phyloP scores from a whole-genome alignment of 2,329 filamentous ascomycete species.

The Sarocladium strictum region DNA sequence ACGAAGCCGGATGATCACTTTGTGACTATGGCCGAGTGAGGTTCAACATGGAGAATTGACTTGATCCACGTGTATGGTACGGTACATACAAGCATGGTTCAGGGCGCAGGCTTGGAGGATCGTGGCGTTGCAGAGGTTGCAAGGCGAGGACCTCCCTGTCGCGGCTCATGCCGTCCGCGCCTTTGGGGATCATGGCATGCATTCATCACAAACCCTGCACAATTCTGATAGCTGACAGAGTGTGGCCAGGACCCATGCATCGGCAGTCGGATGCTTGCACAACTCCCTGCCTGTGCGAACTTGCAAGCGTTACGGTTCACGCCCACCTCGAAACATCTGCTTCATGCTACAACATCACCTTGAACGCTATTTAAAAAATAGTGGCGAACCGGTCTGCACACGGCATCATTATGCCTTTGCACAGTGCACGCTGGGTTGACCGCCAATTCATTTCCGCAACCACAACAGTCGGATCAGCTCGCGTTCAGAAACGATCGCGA shows the following conservation, averaged over 20 bases:
- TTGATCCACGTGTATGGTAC: background rate
- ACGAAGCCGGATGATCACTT: no score
- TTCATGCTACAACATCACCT: no score
- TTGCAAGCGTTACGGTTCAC: no score
- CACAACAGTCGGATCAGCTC: background rate
- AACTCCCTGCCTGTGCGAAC: no score
- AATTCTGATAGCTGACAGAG: slow-evolving; percentile 3
- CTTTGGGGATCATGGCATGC: slow-evolving; percentile 6
- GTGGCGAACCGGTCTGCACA: no score
- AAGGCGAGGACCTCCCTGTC: slow-evolving; percentile 7
- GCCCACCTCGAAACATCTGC: no score
- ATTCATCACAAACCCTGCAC: slow-evolving; percentile 8
- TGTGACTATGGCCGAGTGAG: no score
- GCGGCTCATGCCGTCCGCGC: slow-evolving; percentile 2
- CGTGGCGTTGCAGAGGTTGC: background rate
- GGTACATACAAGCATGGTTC: background rate
- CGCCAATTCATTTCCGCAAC: background rate
- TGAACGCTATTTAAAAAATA: no score
- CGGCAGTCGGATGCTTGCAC: slow-evolving; percentile 8
- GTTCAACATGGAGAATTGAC: no score
- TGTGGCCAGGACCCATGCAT: slow-evolving; percentile 5
- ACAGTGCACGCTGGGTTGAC: no score
- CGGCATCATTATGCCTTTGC: no score
- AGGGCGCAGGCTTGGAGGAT: background rate
- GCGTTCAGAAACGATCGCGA: background rate